A percentile compares a stretch with the other conserved stretches of the same genome.
These are phyloP conservation scores for Penicillium canariense DNA, from an alignment of 495 filamentous ascomycete genomes.

Conservation along the genomic window DNA sequence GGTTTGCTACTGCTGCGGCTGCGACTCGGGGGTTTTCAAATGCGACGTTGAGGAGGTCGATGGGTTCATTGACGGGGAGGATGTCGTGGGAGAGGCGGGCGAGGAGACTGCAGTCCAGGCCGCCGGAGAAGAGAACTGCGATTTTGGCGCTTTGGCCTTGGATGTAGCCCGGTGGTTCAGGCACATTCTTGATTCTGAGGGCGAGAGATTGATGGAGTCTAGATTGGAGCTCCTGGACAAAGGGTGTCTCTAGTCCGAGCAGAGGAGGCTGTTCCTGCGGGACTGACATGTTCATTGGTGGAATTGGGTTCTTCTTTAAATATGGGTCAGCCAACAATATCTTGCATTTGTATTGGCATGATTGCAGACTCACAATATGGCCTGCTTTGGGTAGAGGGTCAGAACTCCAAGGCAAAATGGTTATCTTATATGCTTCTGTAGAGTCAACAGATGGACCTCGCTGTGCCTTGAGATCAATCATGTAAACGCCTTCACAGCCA, in stretches of 20 bases:
- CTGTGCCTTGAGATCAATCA: conserved; percentile 50
- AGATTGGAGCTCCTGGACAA: conserved; percentile 54
- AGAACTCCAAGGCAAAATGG: conserved; percentile 32
- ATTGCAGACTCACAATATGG: conserved; percentile 40
- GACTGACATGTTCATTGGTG: conserved; percentile 57
- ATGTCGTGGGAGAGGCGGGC: conserved; percentile 81
- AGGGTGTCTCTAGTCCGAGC: conserved; percentile 49
- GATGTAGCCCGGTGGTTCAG: conserved; percentile 43
- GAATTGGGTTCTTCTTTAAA: conserved; percentile 56
- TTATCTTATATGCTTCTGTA: conserved; percentile 25
- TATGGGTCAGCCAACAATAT: neutral
- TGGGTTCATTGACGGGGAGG: conserved; percentile 60
- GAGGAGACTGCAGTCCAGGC: conserved; percentile 87
- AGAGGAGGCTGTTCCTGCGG: conserved; percentile 34
- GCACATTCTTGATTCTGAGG: conserved; percentile 66
- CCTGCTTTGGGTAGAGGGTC: conserved; percentile 16
- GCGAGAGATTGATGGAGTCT: conserved; percentile 63
- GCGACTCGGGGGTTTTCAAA: conserved; percentile 88
- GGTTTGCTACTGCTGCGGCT: conserved; percentile 38
- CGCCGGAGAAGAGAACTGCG: conserved; percentile 90
- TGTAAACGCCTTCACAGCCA: conserved; percentile 73
- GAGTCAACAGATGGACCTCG: conserved; percentile 2
- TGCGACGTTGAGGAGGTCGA: conserved; percentile 93
- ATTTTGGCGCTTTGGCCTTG: conserved; percentile 49
- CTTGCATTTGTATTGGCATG: neutral